These are phyloP conservation scores for Paramarasmius palmivorus DNA, from an alignment of 1,284 basidiomycete genomes.

Conservation along the genomic window DNA sequence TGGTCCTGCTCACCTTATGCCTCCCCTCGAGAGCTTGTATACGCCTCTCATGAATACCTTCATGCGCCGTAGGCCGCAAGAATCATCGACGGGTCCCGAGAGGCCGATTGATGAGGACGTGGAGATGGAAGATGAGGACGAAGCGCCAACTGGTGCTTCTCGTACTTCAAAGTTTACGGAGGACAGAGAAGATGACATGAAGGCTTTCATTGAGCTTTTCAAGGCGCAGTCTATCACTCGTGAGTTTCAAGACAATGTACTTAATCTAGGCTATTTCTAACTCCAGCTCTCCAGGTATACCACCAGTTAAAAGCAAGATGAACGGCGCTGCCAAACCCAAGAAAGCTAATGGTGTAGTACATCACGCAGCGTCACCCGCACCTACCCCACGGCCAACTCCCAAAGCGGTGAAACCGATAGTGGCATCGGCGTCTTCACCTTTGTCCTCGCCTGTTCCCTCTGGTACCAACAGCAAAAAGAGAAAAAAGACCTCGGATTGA, in stretches of 20 bases:
- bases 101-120: conserved; percentile 37
- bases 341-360: conserved; percentile 5
- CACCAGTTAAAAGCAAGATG: conserved; percentile 1
- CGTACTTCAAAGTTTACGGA: conserved; percentile 22
- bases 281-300: background rate
- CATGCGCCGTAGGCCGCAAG: conserved; percentile 41
- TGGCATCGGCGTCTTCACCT: background rate
- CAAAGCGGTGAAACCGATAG: background rate
- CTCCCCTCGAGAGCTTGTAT: conserved; percentile 76
- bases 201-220: conserved; percentile 51
- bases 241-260: conserved; percentile 23
- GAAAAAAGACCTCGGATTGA: conserved; percentile 16
- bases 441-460: conserved; percentile 10
- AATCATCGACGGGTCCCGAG: conserved; percentile 22
- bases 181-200: conserved; percentile 43
- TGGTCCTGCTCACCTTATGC: conserved; percentile 78
- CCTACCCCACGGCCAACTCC: conserved; percentile 1
- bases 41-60: conserved; percentile 72
- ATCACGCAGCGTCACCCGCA: conserved; percentile 1
- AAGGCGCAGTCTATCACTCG: conserved; percentile 44
- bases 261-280: background rate
- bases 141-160: conserved; percentile 8
- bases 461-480: conserved; percentile 16
- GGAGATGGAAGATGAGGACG: conserved; percentile 43
- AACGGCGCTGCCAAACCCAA: conserved; percentile 9